A percentile compares a stretch with the other conserved stretches of the same genome.
Evolutionary conservation across 495 filamentous ascomycete species (phyloP).

Genomic region (Durotheca rogersii): DNA sequence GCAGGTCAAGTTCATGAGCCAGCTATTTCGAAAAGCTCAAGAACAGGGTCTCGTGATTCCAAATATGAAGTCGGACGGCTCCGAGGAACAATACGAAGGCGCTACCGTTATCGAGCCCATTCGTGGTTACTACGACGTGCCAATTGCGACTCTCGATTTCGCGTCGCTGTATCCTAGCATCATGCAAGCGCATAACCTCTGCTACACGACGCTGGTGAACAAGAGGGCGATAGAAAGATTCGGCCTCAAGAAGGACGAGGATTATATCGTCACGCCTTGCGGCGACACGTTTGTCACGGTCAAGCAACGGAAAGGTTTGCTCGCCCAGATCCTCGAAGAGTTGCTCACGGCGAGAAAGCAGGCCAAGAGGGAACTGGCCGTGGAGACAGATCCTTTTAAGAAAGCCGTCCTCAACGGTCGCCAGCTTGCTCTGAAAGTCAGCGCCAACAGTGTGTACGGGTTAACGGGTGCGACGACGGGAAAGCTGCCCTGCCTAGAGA

Average conservation of each 20-base stretch:
- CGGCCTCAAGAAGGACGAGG: slow-evolving; percentile 74
- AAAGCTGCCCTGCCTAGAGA: slow-evolving; percentile 91
- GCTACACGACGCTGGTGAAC: slow-evolving; percentile 92
- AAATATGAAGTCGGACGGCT: slow-evolving; percentile 63
- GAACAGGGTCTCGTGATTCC: slow-evolving; percentile 93
- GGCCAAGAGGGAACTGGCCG: slow-evolving; percentile 86
- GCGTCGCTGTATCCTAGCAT: slow-evolving; percentile 98
- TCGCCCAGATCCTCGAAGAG: slow-evolving; percentile 95
- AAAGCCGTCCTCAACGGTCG: slow-evolving; percentile 97
- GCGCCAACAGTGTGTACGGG: slow-evolving; percentile 97
- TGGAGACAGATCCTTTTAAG: slow-evolving; percentile 93
- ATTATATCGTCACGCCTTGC: slow-evolving; percentile 95
- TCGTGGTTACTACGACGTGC: slow-evolving; percentile 88
- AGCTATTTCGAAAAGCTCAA: slow-evolving; percentile 91
- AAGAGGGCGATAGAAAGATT: slow-evolving; percentile 75
- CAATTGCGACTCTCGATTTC: slow-evolving; percentile 97
- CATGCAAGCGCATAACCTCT: slow-evolving; percentile 98
- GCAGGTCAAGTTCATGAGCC: slow-evolving; percentile 96
- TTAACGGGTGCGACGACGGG: slow-evolving; percentile 93
- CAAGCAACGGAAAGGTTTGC: slow-evolving; percentile 85
- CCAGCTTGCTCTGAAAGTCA: slow-evolving; percentile 94
- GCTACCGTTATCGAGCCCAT: slow-evolving; percentile 97
- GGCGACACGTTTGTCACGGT: slow-evolving; percentile 88
- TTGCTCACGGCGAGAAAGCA: slow-evolving; percentile 84
- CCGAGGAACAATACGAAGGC: slow-evolving; percentile 90